Base-by-base conservation (phyloP, 257 asterid species). In the Rubia yunnanensis region DNA sequence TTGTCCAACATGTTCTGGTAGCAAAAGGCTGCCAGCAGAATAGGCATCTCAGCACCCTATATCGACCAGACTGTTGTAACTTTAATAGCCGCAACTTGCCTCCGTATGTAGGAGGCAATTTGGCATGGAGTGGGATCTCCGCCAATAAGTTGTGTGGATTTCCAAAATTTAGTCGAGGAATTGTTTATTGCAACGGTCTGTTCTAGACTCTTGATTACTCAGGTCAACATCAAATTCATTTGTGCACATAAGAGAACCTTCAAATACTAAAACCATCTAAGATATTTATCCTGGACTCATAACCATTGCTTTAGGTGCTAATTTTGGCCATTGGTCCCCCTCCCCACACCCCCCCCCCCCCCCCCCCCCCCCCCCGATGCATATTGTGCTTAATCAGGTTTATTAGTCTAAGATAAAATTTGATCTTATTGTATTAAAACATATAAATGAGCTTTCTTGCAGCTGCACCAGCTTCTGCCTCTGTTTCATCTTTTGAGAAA, bases 21-120 rank as follows among this genome's bases (percentile, higher is more conserved):
- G 96, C 98, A 64, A 80, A 82, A 70, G 73, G 95, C 96, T 92
- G 88, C 96, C 96, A 92, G 89, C 88, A 87, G 82, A 86, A 92
- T 86, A 89, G 87, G 80, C 82, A 80, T 70, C 82, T 85, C 82
- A 79, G 88, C 84, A 80, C 81, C 82, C 87, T 78, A 78, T 76
- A 76, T 77, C 80, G 71, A 80, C 82, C 50, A 84, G 85, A 82
- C 63, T 76, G 75, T 81, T 87, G 80, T 83, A 80, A 75, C 79
- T 82, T 78, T 77, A 78, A 75, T 85, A 87, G 82, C 77, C 81
- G 69, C 77, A 80, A 82, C 80, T 74, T 79, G 72, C 95, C 77
- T 83, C 84, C 91, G 60, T 74, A 68, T 64, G 70, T 71, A 68
- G 80, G 85, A 76, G 83, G 86, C 81, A 86, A 84, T 79, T 74